Evolutionary conservation across 148 eudicot genomes (phyloP).

Genomic region (Fagopyrum homotropicum): DNA sequence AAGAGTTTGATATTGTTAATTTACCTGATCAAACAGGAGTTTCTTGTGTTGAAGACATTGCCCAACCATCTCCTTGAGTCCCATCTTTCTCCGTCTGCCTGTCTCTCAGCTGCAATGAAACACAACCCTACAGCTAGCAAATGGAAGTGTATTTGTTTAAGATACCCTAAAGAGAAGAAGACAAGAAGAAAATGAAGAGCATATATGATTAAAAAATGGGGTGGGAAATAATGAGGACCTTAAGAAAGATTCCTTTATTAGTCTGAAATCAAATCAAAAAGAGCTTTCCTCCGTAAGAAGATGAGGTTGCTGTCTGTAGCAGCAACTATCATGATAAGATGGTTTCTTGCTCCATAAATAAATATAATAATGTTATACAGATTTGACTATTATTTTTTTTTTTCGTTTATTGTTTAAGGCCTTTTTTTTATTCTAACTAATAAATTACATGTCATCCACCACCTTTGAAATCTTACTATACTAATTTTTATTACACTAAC

Average conservation of each 20-base stretch:
- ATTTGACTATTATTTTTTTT: no score
- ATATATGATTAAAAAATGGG: not conserved
- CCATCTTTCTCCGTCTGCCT: not conserved
- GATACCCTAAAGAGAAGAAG: not conserved
- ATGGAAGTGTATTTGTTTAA: not conserved
- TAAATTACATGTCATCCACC: no score
- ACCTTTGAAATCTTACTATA: no score
- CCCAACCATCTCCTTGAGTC: conserved; percentile 6
- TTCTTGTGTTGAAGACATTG: conserved; percentile 9
- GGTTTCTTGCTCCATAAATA: no score
- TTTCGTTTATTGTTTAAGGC: no score
- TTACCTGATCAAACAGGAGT: conserved; percentile 10
- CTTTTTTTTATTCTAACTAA: no score
- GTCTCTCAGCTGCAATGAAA: not conserved
- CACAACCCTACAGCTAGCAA: not conserved
- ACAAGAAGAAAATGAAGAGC: not conserved
- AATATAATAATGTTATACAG: no score
- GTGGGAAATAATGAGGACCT: not conserved
- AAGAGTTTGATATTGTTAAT: not conserved
- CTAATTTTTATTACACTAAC: no score
- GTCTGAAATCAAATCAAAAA: not conserved
- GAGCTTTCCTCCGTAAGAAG: not conserved
- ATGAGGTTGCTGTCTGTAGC: not conserved
- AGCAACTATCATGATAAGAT: not conserved
- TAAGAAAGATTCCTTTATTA: not conserved